These are phyloP conservation scores for Bombardia bombarda DNA, from an alignment of 495 filamentous ascomycete genomes.

Conservation along the genomic window DNA sequence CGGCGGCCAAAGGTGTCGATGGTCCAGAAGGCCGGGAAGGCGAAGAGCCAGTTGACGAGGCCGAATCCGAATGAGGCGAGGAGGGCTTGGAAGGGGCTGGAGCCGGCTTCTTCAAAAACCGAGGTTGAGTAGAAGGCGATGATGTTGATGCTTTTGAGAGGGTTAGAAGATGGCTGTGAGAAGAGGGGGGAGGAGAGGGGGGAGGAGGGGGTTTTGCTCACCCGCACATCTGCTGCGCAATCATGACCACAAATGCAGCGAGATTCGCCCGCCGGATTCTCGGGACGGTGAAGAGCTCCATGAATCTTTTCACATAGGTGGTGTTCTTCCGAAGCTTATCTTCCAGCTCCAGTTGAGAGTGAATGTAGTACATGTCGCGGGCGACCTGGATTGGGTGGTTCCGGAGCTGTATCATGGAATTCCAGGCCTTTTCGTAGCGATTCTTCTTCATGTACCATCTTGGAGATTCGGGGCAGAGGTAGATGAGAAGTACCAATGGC, in stretches of 20 bases:
- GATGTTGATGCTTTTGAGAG: slow-evolving; percentile 58
- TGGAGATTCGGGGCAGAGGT: slow-evolving; percentile 67
- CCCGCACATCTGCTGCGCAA: slow-evolving; percentile 77
- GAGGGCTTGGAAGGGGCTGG: slow-evolving; percentile 49
- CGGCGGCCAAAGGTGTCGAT: slow-evolving; percentile 83
- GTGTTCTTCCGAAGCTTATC: slow-evolving; percentile 22
- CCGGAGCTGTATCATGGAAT: slow-evolving; percentile 53
- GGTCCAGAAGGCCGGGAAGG: slow-evolving; percentile 72
- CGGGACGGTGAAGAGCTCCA: slow-evolving; percentile 51
- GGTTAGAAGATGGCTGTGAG: not conserved
- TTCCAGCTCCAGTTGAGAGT: slow-evolving; percentile 46
- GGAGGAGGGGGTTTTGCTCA: slow-evolving; percentile 37
- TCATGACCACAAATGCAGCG: slow-evolving; percentile 61
- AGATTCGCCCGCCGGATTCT: slow-evolving; percentile 52
- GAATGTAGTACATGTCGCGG: slow-evolving; percentile 68
- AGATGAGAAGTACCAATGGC: slow-evolving; percentile 56
- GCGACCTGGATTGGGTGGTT: slow-evolving; percentile 62
- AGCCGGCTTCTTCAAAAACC: slow-evolving; percentile 59
- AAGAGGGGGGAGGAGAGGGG: not conserved
- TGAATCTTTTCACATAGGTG: slow-evolving; percentile 45
- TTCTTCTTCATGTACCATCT: slow-evolving; percentile 58
- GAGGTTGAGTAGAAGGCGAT: slow-evolving; percentile 78
- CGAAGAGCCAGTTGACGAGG: slow-evolving; percentile 71
- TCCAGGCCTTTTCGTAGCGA: slow-evolving; percentile 52
- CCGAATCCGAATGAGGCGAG: slow-evolving; percentile 74